Conservation (phyloP, 768 basidiomycete genomes). For the Lactifluus subvellereus region DNA sequence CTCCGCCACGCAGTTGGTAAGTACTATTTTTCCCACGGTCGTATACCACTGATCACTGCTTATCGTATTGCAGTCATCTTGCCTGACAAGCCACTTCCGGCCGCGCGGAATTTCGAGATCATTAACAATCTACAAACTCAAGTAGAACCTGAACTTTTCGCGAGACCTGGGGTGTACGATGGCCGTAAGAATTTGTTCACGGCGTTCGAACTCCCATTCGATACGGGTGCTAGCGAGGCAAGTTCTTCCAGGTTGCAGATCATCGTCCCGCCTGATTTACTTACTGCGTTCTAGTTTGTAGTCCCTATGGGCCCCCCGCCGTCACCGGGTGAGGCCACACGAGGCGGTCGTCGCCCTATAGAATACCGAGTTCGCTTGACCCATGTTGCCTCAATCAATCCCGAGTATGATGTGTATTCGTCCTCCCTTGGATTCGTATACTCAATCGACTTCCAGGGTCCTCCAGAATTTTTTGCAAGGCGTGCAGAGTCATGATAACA, state of each 20-base stretch:
- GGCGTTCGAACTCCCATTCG: slow-evolving; percentile 54
- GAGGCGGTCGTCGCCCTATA: slow-evolving; percentile 42
- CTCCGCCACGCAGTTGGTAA: slow-evolving; percentile 37
- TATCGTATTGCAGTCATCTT: slow-evolving; percentile 45
- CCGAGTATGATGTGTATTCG: slow-evolving; percentile 52
- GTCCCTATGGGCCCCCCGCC: slow-evolving; percentile 42
- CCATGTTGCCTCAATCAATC: slow-evolving; percentile 72
- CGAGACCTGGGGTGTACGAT: slow-evolving; percentile 68
- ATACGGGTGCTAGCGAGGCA: slow-evolving; percentile 44
- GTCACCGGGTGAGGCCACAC: slow-evolving; percentile 2
- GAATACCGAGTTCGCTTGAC: slow-evolving; percentile 62
- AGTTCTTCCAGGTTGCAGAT: slow-evolving; percentile 21
- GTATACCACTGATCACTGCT: not conserved
- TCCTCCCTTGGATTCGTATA: slow-evolving; percentile 26
- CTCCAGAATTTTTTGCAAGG: slow-evolving; percentile 59
- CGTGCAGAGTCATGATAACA: slow-evolving; percentile 60
- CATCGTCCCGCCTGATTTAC: slow-evolving; percentile 3
- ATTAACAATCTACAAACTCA: slow-evolving; percentile 56
- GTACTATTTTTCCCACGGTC: slow-evolving; percentile 18
- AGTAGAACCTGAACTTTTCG: slow-evolving; percentile 60
- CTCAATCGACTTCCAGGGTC: slow-evolving; percentile 39
- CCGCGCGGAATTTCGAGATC: slow-evolving; percentile 62
- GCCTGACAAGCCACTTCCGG: slow-evolving; percentile 65
- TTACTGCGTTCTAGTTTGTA: slow-evolving; percentile 44
- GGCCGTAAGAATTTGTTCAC: slow-evolving; percentile 76